Percentiles rank a stretch among this genome's conserved stretches.
Conservation (phyloP, 768 basidiomycete species). For the Dendrothele bispora region DNA sequence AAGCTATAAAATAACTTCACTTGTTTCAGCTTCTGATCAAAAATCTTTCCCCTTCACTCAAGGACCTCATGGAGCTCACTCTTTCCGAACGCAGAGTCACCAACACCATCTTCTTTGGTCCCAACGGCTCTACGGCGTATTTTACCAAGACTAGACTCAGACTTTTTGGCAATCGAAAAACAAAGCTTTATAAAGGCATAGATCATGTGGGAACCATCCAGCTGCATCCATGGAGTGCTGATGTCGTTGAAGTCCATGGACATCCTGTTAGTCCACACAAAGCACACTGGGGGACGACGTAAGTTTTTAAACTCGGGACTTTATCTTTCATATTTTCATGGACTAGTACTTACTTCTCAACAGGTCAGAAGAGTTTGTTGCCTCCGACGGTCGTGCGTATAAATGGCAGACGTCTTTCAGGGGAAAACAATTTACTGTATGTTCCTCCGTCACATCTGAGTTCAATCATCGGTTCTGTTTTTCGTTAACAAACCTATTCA, state of each 20-base stretch:
- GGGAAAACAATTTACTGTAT: background rate
- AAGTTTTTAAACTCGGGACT: background rate
- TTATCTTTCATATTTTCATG: background rate
- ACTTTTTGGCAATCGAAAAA: background rate
- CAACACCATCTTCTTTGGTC: background rate
- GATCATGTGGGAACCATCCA: background rate
- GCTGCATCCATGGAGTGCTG: background rate
- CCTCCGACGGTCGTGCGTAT: conserved; percentile 11
- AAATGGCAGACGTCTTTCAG: conserved; percentile 9
- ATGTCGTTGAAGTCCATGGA: background rate
- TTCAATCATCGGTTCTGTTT: background rate
- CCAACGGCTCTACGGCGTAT: background rate
- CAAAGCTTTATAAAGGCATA: background rate
- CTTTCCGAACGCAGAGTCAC: background rate
- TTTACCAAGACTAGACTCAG: background rate
- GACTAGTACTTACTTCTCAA: too few species aligned
- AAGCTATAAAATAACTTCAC: too few species aligned
- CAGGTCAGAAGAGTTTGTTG: conserved; percentile 9
- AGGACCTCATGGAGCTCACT: background rate
- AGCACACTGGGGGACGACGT: background rate
- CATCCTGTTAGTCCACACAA: background rate
- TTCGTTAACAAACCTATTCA: background rate
- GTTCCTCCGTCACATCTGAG: background rate
- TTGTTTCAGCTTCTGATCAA: too few species aligned
- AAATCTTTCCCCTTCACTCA: background rate